Evolutionary conservation across 2,329 filamentous ascomycete species (phyloP).

Genomic region (Talaromyces funiculosus): DNA sequence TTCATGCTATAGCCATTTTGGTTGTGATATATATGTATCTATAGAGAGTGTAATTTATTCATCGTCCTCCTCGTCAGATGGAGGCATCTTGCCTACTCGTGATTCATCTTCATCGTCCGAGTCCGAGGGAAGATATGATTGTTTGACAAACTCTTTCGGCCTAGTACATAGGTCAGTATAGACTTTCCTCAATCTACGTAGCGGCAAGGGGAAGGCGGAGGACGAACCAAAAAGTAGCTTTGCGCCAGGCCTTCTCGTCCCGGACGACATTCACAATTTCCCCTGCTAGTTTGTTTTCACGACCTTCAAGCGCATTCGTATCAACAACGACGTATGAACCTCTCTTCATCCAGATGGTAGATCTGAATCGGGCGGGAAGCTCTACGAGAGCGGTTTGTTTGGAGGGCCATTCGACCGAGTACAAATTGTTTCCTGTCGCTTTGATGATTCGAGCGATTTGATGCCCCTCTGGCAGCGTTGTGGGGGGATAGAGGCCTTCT

Average conservation of each 20-base stretch:
- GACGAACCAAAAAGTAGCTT: constrained; percentile 74
- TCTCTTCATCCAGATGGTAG: constrained; percentile 87
- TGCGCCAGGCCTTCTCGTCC: constrained; percentile 88
- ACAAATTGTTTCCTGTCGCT: constrained; percentile 84
- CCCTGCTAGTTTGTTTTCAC: constrained; percentile 72
- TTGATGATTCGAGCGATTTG: constrained; percentile 72
- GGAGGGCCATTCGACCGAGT: constrained; percentile 67
- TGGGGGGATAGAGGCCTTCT: constrained; percentile 60
- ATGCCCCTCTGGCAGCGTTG: constrained; percentile 46
- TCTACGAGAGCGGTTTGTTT: constrained; percentile 67
- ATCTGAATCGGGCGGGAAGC: constrained; percentile 78
- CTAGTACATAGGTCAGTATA: constrained; percentile 38
- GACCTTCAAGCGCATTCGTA: constrained; percentile 56
- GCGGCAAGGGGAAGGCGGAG: background rate
- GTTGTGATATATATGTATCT: background rate
- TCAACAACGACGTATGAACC: constrained; percentile 84
- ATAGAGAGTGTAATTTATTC: constrained; percentile 7
- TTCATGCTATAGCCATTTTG: background rate
- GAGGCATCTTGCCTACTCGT: constrained; percentile 77
- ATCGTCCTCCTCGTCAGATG: constrained; percentile 72
- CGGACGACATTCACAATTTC: constrained; percentile 91
- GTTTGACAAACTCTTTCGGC: constrained; percentile 74
- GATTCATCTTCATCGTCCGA: constrained; percentile 76
- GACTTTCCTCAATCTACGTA: no score
- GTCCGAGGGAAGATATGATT: constrained; percentile 58